Evolutionary conservation across 2,329 filamentous ascomycete species (phyloP).

Genomic region (Pseudogymnoascus sp.): DNA sequence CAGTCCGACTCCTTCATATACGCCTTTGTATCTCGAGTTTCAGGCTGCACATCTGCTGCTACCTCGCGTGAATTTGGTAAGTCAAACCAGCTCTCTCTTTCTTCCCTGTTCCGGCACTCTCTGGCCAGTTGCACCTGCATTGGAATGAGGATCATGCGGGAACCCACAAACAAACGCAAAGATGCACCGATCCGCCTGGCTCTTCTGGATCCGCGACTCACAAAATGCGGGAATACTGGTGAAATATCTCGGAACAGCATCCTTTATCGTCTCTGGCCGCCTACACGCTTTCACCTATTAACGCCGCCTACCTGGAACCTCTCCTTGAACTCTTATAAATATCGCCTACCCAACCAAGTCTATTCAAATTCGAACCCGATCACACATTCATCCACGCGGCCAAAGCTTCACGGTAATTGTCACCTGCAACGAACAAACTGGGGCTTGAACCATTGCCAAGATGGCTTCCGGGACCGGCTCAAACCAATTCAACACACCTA

Average conservation of each 20-base stretch:
- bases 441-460: background rate
- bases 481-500: background rate
- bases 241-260: background rate
- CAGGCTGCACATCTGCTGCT: slow-evolving; percentile 7
- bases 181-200: background rate
- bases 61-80: background rate
- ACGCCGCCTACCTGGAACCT: background rate
- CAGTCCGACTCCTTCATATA: background rate
- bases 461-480: background rate
- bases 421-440: background rate
- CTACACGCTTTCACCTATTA: background rate
- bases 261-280: background rate
- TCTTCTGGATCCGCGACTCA: background rate
- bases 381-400: background rate
- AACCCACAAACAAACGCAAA: slow-evolving; percentile 5
- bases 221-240: background rate
- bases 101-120: background rate
- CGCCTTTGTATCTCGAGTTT: background rate
- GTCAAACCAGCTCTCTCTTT: background rate
- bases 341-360: background rate
- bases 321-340: background rate
- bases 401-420: background rate
- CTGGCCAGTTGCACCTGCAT: slow-evolving; percentile 1
- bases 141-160: background rate
- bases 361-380: background rate